Evolutionary conservation across 176 grass and related monocot genomes (phyloP).

Genomic region (Alloteropsis semialata): DNA sequence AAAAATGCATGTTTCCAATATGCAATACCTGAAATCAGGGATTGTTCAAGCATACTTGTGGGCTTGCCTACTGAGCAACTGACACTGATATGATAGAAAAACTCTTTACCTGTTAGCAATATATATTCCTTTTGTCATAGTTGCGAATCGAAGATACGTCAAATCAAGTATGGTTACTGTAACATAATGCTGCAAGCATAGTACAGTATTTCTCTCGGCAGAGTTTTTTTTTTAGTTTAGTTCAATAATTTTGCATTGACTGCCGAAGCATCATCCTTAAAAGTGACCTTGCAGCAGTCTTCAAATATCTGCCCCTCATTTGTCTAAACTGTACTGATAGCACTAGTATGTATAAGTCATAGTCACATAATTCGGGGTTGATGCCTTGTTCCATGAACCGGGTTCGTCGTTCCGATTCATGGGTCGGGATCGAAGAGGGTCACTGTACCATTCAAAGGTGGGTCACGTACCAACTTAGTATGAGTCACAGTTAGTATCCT

Average conservation of each 20-base stretch:
- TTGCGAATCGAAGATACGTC: not conserved
- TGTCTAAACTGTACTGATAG: not conserved
- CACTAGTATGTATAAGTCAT: not conserved
- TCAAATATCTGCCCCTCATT: not conserved
- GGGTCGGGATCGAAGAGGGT: no score
- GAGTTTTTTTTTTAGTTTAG: not conserved
- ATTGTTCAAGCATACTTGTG: not conserved
- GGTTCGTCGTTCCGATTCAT: no score
- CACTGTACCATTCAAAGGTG: no score
- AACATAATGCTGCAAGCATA: not conserved
- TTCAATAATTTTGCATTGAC: not conserved
- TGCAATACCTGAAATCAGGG: not conserved
- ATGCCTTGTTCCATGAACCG: no score
- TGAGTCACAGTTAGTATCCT: no score
- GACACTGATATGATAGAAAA: not conserved
- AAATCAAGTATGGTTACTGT: constrained; percentile 19
- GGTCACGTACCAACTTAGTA: no score
- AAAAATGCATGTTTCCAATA: not conserved
- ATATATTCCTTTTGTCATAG: constrained; percentile 9
- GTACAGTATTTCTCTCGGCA: not conserved
- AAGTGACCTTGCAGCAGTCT: constrained; percentile 2
- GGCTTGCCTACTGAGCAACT: constrained; percentile 2
- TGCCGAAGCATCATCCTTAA: not conserved
- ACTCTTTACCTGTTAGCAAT: constrained; percentile 11
- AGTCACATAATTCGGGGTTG: no score